Conservation (phyloP, 139 green algal genomes). For the Picocystis salinarum region DNA sequence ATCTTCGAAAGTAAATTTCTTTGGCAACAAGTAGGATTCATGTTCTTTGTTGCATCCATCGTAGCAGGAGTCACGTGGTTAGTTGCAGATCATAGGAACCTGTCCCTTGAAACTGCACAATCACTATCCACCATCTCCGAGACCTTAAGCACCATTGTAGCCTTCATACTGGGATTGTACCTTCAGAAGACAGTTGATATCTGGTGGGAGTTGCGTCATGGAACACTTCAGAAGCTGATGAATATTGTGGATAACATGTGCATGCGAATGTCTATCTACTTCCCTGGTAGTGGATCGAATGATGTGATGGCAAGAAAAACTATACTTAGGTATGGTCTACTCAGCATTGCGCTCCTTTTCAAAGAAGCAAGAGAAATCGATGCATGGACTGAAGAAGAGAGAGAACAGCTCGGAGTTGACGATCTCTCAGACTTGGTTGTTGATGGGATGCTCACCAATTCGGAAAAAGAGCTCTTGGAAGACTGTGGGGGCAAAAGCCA, state of each 20-base stretch:
- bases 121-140: neutral
- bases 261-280: conserved; percentile 3
- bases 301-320: conserved; percentile 1
- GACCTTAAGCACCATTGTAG: neutral
- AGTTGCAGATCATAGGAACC: neutral
- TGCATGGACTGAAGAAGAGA: neutral
- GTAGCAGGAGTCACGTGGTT: neutral
- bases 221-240: conserved; percentile 2
- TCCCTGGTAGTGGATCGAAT: neutral
- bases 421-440: neutral
- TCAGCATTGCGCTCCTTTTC: neutral
- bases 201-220: conserved; percentile 2
- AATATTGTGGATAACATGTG: conserved; percentile 2
- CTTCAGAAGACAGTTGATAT: conserved; percentile 3
- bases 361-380: conserved; percentile 1
- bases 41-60: neutral
- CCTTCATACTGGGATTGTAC: neutral
- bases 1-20: neutral
- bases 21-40: neutral
- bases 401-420: neutral
- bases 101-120: neutral
- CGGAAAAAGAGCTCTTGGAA: conserved; percentile 1
- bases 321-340: neutral
- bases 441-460: neutral
- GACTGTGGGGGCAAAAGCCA: neutral